Base-by-base conservation (phyloP, 2,329 filamentous ascomycete species). In the Diatrype stigma region DNA sequence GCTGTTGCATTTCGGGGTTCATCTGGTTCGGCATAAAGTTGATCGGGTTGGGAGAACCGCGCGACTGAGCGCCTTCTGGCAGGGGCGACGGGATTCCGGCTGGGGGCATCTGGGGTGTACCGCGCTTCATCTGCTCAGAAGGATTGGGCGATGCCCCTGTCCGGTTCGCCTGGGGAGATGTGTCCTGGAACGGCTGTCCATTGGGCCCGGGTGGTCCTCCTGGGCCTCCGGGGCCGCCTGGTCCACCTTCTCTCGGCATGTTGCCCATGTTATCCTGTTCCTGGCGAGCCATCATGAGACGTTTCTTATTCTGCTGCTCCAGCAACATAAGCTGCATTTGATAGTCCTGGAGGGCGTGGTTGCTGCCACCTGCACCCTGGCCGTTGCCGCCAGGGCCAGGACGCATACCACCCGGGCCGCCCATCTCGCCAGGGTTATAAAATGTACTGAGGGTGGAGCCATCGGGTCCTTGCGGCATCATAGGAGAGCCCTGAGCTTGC, bases 291-390 rank as follows among this genome's bases (percentile, higher is more conserved):
- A 91, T 90, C 76, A 91, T 84, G 46, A 93, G 76, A 17, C 89
- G 78, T 70, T 91, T 92, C 77, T 92, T 93, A 62, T 93, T 93
- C 70, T 93, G 88, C 70, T 92, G 89, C 70, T 93, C 89, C 16
- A 93, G 78, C 46, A 92, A 72, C 89, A 92, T 93, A 65, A 93
- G 73, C 67, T 93, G 89, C 88, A 92, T 92, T 73, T 93, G 89
- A 63, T 93, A 93, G 67, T 94, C 89, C 69, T 92, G 88, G 44
- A 93, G 76, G 21, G 89, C 89, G 67, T 92, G 88, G 66, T 90
- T 93, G 69, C 86, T 87, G 47, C 74, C 78, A 60, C 71, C 77
- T 55, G 70, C 76, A 16, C 70, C 71, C 57, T 77, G 76, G 32
- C 50, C 56, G 44, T 69, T 70, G 37, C 72, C 76, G 37, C 72